phyloP scores from a whole-genome alignment of 257 asterid species.

The Fraxinus cuspidata region DNA sequence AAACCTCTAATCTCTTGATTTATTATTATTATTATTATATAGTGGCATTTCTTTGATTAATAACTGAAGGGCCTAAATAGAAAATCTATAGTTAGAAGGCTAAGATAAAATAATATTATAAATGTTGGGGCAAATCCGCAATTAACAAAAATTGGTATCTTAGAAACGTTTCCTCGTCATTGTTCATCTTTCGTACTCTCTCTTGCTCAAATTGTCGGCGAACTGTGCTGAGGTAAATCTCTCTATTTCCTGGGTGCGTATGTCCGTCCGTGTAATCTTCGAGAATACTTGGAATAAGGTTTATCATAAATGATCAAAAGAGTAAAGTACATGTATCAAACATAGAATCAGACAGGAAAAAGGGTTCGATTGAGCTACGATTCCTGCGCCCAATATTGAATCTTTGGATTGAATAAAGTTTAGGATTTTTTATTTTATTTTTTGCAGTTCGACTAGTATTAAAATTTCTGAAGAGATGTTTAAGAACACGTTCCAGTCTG shows the following conservation, averaged over 20 bases:
- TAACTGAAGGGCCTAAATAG: neutral
- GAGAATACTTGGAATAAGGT: neutral
- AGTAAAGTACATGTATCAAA: neutral
- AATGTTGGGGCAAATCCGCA: neutral
- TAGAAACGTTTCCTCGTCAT: no score
- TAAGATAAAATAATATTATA: no score
- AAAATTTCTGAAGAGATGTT: constrained; percentile 58
- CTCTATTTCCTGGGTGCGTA: neutral
- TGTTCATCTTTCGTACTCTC: neutral
- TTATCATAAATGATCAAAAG: neutral
- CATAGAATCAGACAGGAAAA: neutral
- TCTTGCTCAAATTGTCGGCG: neutral
- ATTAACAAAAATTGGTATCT: neutral
- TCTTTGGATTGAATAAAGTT: neutral
- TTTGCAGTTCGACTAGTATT: constrained; percentile 14
- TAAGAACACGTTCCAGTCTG: constrained; percentile 94
- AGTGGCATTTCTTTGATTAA: neutral
- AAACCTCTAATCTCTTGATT: no score
- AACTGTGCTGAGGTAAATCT: neutral
- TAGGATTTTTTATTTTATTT: neutral
- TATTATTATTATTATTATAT: no score
- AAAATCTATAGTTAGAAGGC: neutral
- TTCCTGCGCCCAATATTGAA: neutral
- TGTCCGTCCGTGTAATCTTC: neutral
- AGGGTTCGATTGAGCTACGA: neutral